Evolutionary conservation across 805 yeast genomes (phyloP).

Genomic region (Wickerhamiella vanderwaltii): DNA sequence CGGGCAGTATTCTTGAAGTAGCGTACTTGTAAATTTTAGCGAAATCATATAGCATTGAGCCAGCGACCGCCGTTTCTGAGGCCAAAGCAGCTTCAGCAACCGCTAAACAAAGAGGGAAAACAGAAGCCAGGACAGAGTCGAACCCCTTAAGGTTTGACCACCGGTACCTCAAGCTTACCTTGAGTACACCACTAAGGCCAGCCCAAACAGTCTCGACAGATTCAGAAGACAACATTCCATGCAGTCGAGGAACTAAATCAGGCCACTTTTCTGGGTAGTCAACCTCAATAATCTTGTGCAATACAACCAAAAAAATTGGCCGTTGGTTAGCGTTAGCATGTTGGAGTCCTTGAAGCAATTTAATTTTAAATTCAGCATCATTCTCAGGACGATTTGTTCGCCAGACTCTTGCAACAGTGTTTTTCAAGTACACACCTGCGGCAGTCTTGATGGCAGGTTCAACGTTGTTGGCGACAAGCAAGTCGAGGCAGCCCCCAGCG

Average conservation of each 20-base stretch:
- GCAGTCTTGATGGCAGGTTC: slow-evolving; percentile 47
- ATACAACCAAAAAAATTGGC: slow-evolving; percentile 35
- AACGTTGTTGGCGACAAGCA: slow-evolving; percentile 43
- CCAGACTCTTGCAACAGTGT: slow-evolving; percentile 60
- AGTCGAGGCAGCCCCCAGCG: slow-evolving; percentile 37
- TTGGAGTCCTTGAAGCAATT: slow-evolving; percentile 53
- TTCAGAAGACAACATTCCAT: slow-evolving; percentile 34
- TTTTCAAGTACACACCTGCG: slow-evolving; percentile 75
- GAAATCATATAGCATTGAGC: slow-evolving; percentile 63
- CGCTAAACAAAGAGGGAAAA: slow-evolving; percentile 53
- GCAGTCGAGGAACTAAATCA: slow-evolving; percentile 36
- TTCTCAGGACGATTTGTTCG: slow-evolving; percentile 41
- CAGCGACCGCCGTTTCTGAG: slow-evolving; percentile 35
- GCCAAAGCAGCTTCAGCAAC: slow-evolving; percentile 47
- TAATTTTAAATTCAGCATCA: slow-evolving; percentile 57
- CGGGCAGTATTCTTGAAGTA: slow-evolving; percentile 44
- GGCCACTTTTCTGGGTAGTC: slow-evolving; percentile 49
- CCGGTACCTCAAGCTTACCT: slow-evolving; percentile 56
- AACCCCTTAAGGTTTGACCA: slow-evolving; percentile 49
- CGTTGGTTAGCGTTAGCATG: slow-evolving; percentile 32
- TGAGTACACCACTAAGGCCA: slow-evolving; percentile 59
- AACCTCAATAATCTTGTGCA: slow-evolving; percentile 38
- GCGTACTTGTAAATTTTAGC: slow-evolving; percentile 69
- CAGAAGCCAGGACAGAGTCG: slow-evolving; percentile 41
- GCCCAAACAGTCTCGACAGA: slow-evolving; percentile 42